Evolutionary conservation across 345 rosid genomes (phyloP), one percentile per base, ranked within the genome.

Genomic region (Citrus maxima): DNA sequence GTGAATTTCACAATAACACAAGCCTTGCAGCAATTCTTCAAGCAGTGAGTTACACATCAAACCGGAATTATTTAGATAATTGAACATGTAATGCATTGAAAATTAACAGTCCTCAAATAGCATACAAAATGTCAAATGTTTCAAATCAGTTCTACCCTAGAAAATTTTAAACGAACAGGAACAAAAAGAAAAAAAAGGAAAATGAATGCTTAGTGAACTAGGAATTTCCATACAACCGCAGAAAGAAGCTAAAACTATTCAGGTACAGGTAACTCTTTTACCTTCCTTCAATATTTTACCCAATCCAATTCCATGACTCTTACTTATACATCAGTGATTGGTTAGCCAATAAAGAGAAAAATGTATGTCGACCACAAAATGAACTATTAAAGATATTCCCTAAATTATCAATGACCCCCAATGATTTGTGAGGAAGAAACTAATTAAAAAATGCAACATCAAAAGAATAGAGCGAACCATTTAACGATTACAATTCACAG

Each of bases 21-120:
- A 78, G 35, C 64, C 78, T 77, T 70, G 35, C 22, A 12, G 60
- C 73, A 80, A 55, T 68, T 76, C 74, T 42, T 67, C 24, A 56
- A 61, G 27, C 32, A 54, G 25, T 49, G 21, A 59, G 76, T 77
- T 63, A 60, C 54, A 67, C 54, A 71, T 30, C 68, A 69, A 40
- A 40, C 30, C 7, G 28, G 34, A 24, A 59, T 60, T 34, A 37
- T 70, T 9, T 18, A 76, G 27, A 42, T 16, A 67, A 30, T 21
- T 21, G 19, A 76, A 22, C 67, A 73, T 16, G 24, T 9, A 6
- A 49, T 51, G 24, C 22, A 51, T 22, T 28, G 24, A 63, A 62
- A 65, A 76, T 34, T 66, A 67, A 27, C 32, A 49, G 25, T 51
- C 25, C 25, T 66, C 30, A 46, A 75, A 55, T 35, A 66, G 3